Base-by-base conservation (phyloP, 306 rosid species). In the Pachyrhizus erosus region DNA sequence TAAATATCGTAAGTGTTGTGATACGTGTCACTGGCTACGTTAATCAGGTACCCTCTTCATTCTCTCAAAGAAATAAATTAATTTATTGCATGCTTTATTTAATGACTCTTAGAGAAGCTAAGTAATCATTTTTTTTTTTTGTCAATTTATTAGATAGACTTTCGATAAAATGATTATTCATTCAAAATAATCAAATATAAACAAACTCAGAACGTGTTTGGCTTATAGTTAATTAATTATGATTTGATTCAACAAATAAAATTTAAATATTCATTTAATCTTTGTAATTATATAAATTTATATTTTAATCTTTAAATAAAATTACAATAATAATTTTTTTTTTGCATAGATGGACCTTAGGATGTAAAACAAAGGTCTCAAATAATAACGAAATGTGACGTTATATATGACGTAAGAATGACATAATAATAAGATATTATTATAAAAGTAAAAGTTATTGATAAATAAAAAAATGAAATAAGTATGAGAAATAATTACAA, bases 361-460 rank as follows among this genome's bases (percentile, higher is more conserved):
- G 39, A 34, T 34, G 39, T 15, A 48, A 48, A 3, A 48, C 18
- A 18, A 7, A 57, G 39, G 12, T 60, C 9, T 5, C 1, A 11
- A 26, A 20, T 20, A 26, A 51, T 14, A 46, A 46, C n/a, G 15
- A 5, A 61, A 65, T 39, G 43, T 42, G 82, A 79, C 17, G 92
- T 86, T 87, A 89, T 11, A 7, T 7, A 1, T 80, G 92, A 89
- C 75, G 87, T 64, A n/a, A 6, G 27, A 26, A 62, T 87, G 93
- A 87, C 87, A 78, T 26, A 5, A 29, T 29, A 69, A 79, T 43
- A 0, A 21, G 7, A 37, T 33, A n/a, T 3, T 12, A 3, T 24
- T 13, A 26, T 9, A 77, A 65, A 14, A 57, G 49, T 14, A 83
- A 40, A 21, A 9, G 0, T 20, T 45, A 57, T 6, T 10, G 2